Conservation (phyloP, 2,329 filamentous ascomycete species). For the Raffaelea albimanens region DNA sequence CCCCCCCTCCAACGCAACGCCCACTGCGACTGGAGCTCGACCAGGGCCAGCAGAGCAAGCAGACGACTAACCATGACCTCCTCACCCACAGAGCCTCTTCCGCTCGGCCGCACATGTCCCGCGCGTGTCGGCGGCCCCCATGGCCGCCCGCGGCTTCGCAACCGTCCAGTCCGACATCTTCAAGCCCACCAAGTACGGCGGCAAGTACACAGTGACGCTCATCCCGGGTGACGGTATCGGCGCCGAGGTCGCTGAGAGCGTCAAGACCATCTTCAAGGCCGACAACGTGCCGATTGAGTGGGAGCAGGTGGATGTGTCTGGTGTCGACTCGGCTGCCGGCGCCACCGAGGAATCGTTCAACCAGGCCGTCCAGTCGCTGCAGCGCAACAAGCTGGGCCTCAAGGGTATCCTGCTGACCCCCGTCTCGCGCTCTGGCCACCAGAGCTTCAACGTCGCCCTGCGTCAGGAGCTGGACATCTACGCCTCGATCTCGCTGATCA, state of each 20-base stretch:
- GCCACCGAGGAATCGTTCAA: slow-evolving; percentile 93
- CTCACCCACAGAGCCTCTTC: slow-evolving; percentile 41
- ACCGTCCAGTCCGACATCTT: slow-evolving; percentile 92
- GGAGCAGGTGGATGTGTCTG: slow-evolving; percentile 95
- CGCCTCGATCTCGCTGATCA: slow-evolving; percentile 93
- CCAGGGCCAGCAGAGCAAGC: no score
- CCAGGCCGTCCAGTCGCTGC: slow-evolving; percentile 88
- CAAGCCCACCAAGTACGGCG: slow-evolving; percentile 97
- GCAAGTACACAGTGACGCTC: slow-evolving; percentile 97
- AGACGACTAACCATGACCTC: no score
- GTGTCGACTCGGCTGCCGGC: slow-evolving; percentile 60
- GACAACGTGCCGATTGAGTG: slow-evolving; percentile 98
- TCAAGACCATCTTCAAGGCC: slow-evolving; percentile 99
- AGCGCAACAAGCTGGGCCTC: slow-evolving; percentile 96
- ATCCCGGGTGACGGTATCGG: slow-evolving; percentile 99
- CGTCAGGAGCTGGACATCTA: slow-evolving; percentile 99
- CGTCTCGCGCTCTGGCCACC: slow-evolving; percentile 91
- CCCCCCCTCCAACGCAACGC: no score
- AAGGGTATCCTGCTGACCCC: slow-evolving; percentile 99
- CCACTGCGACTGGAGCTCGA: no score
- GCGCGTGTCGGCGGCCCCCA: slow-evolving; percentile 17
- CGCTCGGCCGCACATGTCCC: slow-evolving; percentile 32
- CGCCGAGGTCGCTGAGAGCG: slow-evolving; percentile 92
- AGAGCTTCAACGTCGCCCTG: slow-evolving; percentile 98
- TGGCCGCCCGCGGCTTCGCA: slow-evolving; percentile 52